phyloP scores from a whole-genome alignment of 2,329 filamentous ascomycete genomes.

The Fusarium mexicanum region DNA sequence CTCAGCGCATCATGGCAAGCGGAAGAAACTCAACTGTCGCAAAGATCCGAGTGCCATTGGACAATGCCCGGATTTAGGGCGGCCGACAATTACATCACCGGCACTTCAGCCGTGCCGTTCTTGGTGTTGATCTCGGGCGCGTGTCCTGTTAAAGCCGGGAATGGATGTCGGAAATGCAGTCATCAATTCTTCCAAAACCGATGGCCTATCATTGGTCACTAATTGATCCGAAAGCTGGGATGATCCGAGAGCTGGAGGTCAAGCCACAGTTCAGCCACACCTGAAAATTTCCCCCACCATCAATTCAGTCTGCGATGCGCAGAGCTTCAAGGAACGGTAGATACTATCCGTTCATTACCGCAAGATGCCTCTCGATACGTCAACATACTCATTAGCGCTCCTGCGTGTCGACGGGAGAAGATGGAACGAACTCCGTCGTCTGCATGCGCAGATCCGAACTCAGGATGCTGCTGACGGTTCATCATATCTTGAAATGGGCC shows the following conservation, averaged over 20 bases:
- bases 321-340: not conserved
- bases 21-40: not conserved
- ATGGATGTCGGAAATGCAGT: slow-evolving; percentile 17
- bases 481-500: slow-evolving; percentile 94
- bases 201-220: not conserved
- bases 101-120: not conserved
- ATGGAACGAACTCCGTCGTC: slow-evolving; percentile 95
- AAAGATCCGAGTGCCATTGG: slow-evolving; percentile 1
- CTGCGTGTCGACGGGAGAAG: slow-evolving; percentile 84
- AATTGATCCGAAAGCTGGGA: slow-evolving; percentile 24
- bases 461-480: slow-evolving; percentile 94
- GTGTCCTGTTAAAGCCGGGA: slow-evolving; percentile 4
- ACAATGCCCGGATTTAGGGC: slow-evolving; percentile 8
- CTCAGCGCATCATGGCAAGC: not conserved
- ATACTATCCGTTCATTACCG: not conserved
- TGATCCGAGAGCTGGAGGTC: slow-evolving; percentile 13
- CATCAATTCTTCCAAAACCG: slow-evolving; percentile 39
- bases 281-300: slow-evolving; percentile 43
- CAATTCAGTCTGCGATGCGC: slow-evolving; percentile 16
- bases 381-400: slow-evolving; percentile 87
- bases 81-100: slow-evolving; percentile 24
- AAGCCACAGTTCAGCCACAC: slow-evolving; percentile 41
- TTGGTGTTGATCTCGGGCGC: slow-evolving; percentile 25
- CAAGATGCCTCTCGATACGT: slow-evolving; percentile 91
- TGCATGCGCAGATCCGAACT: slow-evolving; percentile 89